Evolutionary conservation across 257 asterid genomes (phyloP), one percentile per base, ranked within the genome.

Genomic region (Plantago ovata): DNA sequence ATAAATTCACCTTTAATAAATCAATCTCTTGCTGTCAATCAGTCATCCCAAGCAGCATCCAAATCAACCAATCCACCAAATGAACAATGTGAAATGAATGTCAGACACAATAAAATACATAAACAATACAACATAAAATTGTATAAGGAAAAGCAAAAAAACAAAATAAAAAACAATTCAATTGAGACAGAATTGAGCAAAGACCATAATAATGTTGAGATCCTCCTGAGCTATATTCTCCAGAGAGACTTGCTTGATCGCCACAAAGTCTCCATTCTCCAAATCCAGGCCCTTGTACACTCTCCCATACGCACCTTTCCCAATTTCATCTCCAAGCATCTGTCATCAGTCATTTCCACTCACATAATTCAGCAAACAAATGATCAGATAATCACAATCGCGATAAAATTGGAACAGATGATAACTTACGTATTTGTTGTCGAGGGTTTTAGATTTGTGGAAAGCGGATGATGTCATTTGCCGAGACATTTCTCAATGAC

Each of bases 251-350:
- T 92, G 96, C 80, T 92, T 92, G 68, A 92, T 88, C 43, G 96
- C 98, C 49, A 92, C 98, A 75, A 92, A 92, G 68, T 88, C 98
- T 47, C 96, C 98, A 77, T 88, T 88, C 68, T 88, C 95, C 81
- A 88, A 81, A 80, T 92, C 98, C 85, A 92, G 67, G 52, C 95
- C 98, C 79, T 92, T 92, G 81, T 92, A 92, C 51, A 92, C 98
- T 75, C 94, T 87, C 60, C 98, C 98, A 66, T 88, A 88, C 19
- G 98, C 98, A 56, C 98, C 98, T 81, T 92, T 92, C 28, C 98
- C 98, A 53, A 92, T 92, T 76, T 92, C 98, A 75, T 92, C 98
- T 49, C 98, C 98, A 58, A 88, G 93, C 88, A 92, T 92, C 98
- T 81, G 69, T 60, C 66, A 39, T 48, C 47, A 20, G 8, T 21